A percentile compares a stretch with the other conserved stretches of the same genome.
Evolutionary conservation across 768 basidiomycete species (phyloP).

Genomic region (Lactarius deliciosus): DNA sequence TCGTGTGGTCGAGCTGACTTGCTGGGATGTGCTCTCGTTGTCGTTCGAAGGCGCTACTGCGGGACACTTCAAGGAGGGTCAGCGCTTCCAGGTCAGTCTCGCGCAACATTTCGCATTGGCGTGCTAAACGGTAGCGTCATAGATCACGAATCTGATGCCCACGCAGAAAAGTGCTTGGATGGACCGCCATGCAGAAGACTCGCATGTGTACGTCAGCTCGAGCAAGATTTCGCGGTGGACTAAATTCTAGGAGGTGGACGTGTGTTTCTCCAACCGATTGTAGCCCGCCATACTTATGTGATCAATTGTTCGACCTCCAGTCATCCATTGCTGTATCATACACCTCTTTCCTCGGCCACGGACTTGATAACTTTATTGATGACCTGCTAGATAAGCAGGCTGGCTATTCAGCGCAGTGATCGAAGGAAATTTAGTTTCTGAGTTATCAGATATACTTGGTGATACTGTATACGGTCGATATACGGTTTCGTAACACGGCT

Average conservation of each 20-base stretch:
- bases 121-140: neutral
- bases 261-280: neutral
- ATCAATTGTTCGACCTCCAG: neutral
- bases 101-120: no score
- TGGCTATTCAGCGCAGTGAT: neutral
- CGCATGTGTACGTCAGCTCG: conserved; percentile 70
- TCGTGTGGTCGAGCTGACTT: conserved; percentile 27
- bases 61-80: conserved; percentile 26
- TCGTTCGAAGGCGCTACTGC: conserved; percentile 17
- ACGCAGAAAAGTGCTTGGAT: conserved; percentile 72
- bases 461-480: no score
- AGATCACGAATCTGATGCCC: conserved; percentile 71
- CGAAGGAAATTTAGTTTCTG: no score
- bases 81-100: conserved; percentile 26
- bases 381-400: neutral
- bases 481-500: no score
- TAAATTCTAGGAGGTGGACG: conserved; percentile 28
- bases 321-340: neutral
- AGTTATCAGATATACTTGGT: no score
- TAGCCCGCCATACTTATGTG: neutral
- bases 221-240: conserved; percentile 66
- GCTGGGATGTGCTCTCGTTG: conserved; percentile 27
- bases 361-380: neutral
- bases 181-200: conserved; percentile 45
- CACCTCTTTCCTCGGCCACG: neutral